Percentiles rank a stretch among this genome's conserved stretches.
These are phyloP conservation scores for Mucor mucedo DNA, from an alignment of 371 early-diverging fungal genomes.

Conservation along the genomic window DNA sequence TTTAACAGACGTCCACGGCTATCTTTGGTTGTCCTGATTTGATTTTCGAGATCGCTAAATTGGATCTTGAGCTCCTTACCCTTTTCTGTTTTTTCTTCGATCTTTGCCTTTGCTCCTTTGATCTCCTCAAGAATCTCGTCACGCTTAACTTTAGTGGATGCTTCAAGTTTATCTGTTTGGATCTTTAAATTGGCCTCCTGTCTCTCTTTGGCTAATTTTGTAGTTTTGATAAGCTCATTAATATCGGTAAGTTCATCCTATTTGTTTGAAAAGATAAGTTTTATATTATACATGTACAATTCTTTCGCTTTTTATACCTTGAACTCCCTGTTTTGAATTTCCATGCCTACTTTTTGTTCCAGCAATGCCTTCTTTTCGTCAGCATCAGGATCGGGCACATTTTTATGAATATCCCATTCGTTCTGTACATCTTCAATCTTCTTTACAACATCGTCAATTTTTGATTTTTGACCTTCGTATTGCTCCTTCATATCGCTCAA, in stretches of 20 bases:
- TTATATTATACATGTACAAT: no score
- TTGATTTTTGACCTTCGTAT: conserved; percentile 18
- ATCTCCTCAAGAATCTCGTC: conserved; percentile 38
- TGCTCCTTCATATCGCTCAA: conserved; percentile 20
- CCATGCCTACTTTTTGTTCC: not conserved
- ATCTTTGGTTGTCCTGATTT: conserved; percentile 23
- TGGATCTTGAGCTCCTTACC: conserved; percentile 14
- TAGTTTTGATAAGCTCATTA: conserved; percentile 20
- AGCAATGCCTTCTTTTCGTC: conserved; percentile 8
- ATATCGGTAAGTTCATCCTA: conserved; percentile 16
- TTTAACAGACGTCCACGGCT: conserved; percentile 4
- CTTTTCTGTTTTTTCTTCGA: conserved; percentile 1
- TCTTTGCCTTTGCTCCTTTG: conserved; percentile 30
- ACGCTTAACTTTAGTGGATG: conserved; percentile 27
- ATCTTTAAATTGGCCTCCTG: conserved; percentile 31
- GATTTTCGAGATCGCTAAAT: conserved; percentile 27
- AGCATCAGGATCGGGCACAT: conserved; percentile 9
- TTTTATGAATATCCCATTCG: conserved; percentile 17
- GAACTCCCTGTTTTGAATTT: conserved; percentile 2
- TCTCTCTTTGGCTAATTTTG: conserved; percentile 41
- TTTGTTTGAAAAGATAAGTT: no score
- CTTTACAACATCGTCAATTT: not conserved
- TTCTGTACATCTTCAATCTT: conserved; percentile 9
- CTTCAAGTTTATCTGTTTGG: conserved; percentile 38
- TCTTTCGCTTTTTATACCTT: not conserved